Evolutionary conservation across 441 rosid genomes (phyloP), one percentile per base, ranked within the genome.

Genomic region (Macaranga tanarius): DNA sequence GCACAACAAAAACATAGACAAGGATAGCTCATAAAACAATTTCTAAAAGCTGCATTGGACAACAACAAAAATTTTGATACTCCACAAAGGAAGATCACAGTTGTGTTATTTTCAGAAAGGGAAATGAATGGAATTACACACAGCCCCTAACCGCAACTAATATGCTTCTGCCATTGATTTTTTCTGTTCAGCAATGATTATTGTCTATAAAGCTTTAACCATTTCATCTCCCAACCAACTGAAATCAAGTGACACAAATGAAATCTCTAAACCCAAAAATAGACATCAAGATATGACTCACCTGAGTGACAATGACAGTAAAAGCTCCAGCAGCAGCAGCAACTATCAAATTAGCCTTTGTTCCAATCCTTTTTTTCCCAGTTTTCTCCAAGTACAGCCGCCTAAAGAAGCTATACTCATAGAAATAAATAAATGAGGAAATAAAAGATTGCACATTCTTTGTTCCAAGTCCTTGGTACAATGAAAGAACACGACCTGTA

Each of bases 391-490:
- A 75, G 77, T 95, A 90, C 52, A 91, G 75, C 84, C 90, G 80
- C 83, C 89, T 92, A 76, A 94, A 92, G 81, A 88, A 83, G 84
- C 93, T 90, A 77, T 94, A 92, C 10, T 93, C 92, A 26, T 90
- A 95, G 76, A 95, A 95, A 81, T 90, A 92, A 55, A 91, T 69
- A 71, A 92, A 95, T 3, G 85, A 86, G 0, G 97, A 92, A 77
- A 92, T 78, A 74, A 92, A 88, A 20, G 99, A 89, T 79, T 89
- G 97, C 64, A 92, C 69, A 79, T 92, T 94, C 89, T 95, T 95
- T 1, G 97, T 90, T 75, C 97, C 94, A 45, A 95, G 87, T 56
- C 99, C 99, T 80, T 92, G 97, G 82, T 95, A 95, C 77, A 95
- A 61, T 17, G 97, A 92, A 70, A 86, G 87, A 80, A 92, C 81